Evolutionary conservation across 805 yeast species (phyloP), one percentile per base, ranked within the genome.

Genomic region (Candida namnaoensis): DNA sequence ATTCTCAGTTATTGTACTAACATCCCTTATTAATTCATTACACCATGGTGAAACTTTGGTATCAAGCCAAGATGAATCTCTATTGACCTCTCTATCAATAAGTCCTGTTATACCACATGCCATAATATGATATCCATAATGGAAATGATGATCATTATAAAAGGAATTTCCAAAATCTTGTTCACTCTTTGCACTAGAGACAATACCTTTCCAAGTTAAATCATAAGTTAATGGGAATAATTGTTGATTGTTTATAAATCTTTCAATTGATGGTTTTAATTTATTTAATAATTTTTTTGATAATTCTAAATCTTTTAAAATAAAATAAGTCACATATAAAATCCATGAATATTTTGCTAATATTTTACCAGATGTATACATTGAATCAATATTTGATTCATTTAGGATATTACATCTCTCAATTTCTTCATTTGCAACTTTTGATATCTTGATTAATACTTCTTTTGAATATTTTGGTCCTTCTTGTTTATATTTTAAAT

Each of bases 341-440:
- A 93, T 73, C 70, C 84, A 83, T 0, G 98, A 96, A 62, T 85
- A 93, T 63, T 90, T 93, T 50, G 88, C 96, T 39, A 90, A 65
- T 26, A 78, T 71, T 58, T 93, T 91, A 11, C 98, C 99, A 2
- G 95, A 74, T 19, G 86, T 79, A 62, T 91, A 91, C 85, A 90
- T 90, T 1, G 96, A 87, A 47, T 87, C 87, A 40, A 78, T 55
- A 44, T 78, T 66, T 0, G 81, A 68, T 60, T 71, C 68, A 1
- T 68, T 70, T 11, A 60, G 60, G 24, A 74, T 73, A 44, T 65
- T 64, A 30, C n/a, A 30, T 33, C 61, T 66, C 13, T 50, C 44
- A 12, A 61, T 60, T 34, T 69, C 73, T 3, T 41, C 32, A 0
- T 43, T 41, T 0, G 74, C 72, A 7, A 69, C 68, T 2, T 47